Base-by-base conservation (phyloP, 306 rosid genomes). In the Ormosia emarginata region DNA sequence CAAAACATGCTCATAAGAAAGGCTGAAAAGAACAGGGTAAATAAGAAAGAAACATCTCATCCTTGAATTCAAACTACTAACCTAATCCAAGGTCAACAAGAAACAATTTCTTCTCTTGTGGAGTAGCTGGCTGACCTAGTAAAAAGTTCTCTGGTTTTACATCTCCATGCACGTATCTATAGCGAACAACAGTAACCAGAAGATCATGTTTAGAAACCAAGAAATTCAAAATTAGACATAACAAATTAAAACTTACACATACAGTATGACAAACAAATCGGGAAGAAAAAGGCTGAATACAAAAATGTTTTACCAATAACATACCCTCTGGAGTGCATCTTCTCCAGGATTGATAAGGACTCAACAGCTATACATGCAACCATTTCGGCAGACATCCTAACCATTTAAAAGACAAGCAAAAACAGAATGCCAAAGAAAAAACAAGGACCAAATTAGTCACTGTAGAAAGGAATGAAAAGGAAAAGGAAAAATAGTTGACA, bases 31-130 rank as follows among this genome's bases (percentile, higher is more conserved):
- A 6, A 10, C 1, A 34, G 58, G 71, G 63, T 50, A 66, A n/a
- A 32, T n/a, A 77, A 63, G 30, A 64, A 64, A 80, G 68, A 24
- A 65, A 71, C 66, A 11, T 37, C n/a, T 36, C 76, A 78, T 8
- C 15, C 43, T 71, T 6, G 50, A 70, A 81, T 39, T 33, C 83
- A 72, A 71, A 56, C 43, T 13, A 84, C 97, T 78, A 74, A 67
- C 98, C 98, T 79, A 95, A 86, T 78, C 98, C 98, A 87, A 95
- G 97, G 84, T 95, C 98, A 73, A 95, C 97, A 33, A 95, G 97
- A 86, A 88, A 95, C 84, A 95, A 84, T 80, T 95, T 95, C 89
- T 95, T 95, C 89, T 93, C 98, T 79, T 93, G 95, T 8, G 89
- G 78, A 2, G 98, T 93, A 75, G 91, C 86, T 74, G 98, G 97